phyloP scores from a whole-genome alignment of 2,329 filamentous ascomycete species.

The Colletotrichum magnum region DNA sequence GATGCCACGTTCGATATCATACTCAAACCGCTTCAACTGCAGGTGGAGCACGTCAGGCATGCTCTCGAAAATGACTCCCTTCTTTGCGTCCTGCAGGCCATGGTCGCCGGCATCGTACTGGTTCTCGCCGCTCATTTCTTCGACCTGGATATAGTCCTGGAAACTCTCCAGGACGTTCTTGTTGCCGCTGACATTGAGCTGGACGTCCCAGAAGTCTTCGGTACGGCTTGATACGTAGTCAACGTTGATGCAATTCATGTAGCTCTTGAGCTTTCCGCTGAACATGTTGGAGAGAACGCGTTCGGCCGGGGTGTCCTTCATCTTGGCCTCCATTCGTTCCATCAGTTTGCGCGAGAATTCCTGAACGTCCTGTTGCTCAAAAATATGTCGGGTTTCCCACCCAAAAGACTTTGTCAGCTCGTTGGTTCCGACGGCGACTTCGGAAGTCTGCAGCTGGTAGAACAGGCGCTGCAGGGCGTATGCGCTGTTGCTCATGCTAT shows the following conservation, averaged over 20 bases:
- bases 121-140: constrained; percentile 97
- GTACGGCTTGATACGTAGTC: constrained; percentile 95
- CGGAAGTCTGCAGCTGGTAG: constrained; percentile 92
- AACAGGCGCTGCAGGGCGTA: constrained; percentile 95
- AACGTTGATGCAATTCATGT: constrained; percentile 98
- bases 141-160: constrained; percentile 94
- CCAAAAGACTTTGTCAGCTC: constrained; percentile 97
- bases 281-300: constrained; percentile 92
- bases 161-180: constrained; percentile 95
- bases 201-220: constrained; percentile 99
- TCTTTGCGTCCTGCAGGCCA: constrained; percentile 95
- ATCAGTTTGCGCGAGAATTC: constrained; percentile 96
- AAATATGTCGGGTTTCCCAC: constrained; percentile 98
- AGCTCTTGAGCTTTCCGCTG: constrained; percentile 98
- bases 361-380: constrained; percentile 98
- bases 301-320: constrained; percentile 96
- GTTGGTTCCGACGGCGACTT: constrained; percentile 86
- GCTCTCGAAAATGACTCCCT: constrained; percentile 96
- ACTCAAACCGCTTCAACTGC: constrained; percentile 97
- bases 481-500: constrained; percentile 87
- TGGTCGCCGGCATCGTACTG: constrained; percentile 95
- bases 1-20: constrained; percentile 94
- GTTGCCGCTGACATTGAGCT: constrained; percentile 96
- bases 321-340: constrained; percentile 96
- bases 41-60: constrained; percentile 96